Percentiles rank a stretch among this genome's conserved stretches.
phyloP scores from a whole-genome alignment of 345 rosid genomes.

The Moricandia arvensis region DNA sequence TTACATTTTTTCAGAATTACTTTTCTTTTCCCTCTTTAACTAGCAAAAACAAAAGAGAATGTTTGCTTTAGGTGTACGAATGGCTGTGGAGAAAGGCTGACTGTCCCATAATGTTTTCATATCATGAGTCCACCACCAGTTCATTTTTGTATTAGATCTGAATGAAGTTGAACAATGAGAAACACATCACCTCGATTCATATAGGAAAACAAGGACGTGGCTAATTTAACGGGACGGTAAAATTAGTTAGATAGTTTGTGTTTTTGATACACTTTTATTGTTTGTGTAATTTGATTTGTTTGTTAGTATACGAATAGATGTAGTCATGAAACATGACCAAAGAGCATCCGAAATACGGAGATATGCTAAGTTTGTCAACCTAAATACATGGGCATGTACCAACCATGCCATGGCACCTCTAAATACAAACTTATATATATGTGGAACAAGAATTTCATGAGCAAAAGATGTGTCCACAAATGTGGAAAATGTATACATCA shows the following conservation, averaged over 20 bases:
- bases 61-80: constrained; percentile 15
- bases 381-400: constrained; percentile 18
- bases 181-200: neutral
- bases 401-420: neutral
- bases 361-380: constrained; percentile 1
- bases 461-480: neutral
- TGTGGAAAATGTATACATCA: neutral
- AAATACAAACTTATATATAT: neutral
- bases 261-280: neutral
- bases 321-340: constrained; percentile 21
- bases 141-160: neutral
- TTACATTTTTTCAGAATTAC: neutral
- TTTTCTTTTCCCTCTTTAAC: neutral
- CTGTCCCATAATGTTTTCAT: constrained; percentile 1
- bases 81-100: neutral
- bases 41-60: neutral
- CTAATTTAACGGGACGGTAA: no score
- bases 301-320: constrained; percentile 6
- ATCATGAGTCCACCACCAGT: neutral
- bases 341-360: constrained; percentile 5
- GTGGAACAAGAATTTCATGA: neutral
- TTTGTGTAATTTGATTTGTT: neutral
- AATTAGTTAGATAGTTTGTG: neutral
- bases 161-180: neutral
- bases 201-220: neutral